A percentile compares a stretch with the other conserved stretches of the same genome.
These are phyloP conservation scores for Lecanicillium sp. DNA, from an alignment of 2,329 filamentous ascomycete genomes.

Conservation along the genomic window DNA sequence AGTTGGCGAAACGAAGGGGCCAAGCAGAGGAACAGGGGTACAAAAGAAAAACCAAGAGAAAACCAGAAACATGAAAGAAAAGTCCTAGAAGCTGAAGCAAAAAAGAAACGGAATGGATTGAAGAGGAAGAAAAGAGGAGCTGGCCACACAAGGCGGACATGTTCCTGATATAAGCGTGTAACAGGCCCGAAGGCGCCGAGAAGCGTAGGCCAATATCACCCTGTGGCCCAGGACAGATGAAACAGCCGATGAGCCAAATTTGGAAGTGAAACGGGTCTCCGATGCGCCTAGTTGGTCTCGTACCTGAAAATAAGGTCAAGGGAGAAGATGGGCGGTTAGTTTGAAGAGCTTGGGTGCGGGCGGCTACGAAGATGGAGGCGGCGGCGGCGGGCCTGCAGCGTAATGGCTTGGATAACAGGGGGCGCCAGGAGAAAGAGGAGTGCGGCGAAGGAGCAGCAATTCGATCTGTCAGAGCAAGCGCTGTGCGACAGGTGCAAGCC, in stretches of 20 bases:
- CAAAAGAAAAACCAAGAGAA: not conserved
- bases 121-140: conserved; percentile 1
- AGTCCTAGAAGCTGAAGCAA: not conserved
- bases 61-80: not conserved
- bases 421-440: not conserved
- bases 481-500: too few species aligned
- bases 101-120: conserved; percentile 1
- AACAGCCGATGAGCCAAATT: not conserved
- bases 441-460: too few species aligned
- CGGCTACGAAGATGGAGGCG: not conserved
- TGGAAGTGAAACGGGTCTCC: not conserved
- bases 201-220: not conserved
- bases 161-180: too few species aligned
- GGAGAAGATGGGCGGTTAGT: not conserved
- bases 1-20: too few species aligned
- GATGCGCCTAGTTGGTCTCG: not conserved
- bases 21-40: not conserved
- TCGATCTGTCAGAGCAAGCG: too few species aligned
- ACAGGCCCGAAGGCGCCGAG: too few species aligned
- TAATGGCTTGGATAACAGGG: not conserved
- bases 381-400: not conserved
- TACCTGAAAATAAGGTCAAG: too few species aligned
- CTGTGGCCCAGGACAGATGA: not conserved
- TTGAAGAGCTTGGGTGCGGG: not conserved
- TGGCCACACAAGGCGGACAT: too few species aligned